Evolutionary conservation across 176 grass and related monocot species (phyloP), one percentile per base, ranked within the genome.

Genomic region (Oryza australiensis): DNA sequence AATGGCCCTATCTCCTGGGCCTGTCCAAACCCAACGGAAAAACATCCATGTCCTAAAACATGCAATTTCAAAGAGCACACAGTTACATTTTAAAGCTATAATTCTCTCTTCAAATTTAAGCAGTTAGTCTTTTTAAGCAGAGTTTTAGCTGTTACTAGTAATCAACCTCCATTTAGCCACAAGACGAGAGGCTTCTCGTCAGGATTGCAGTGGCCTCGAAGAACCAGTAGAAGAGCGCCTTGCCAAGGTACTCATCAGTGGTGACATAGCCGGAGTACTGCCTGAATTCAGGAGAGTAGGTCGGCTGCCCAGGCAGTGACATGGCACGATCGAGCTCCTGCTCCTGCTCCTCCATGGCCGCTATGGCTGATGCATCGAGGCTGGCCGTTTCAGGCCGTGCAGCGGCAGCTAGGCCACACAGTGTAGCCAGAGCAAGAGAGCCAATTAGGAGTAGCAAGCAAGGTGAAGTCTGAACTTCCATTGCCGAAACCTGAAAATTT

Each of bases 1-100:
- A 93, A 89, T 74, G 94, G 86, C 2, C 94, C 94, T 62, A 97
- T 85, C 76, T 97, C 94, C 59, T 93, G 91, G 3, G 88, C 74
- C 45, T 86, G 91, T 35, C 94, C 94, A 67, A 81, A 97, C 22
- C 89, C 94, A 75, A 93, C 46, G 0, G 94, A 97, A 73, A 91
- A 97, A 89, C 94, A 97, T 2, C 94, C 94, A 66, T 66, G 76
- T 32, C 85, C 87, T 86, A 38, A 26, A 70, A 62, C 46, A 26
- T 41, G 40, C 16, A 66, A 72, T 16, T 65, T 22, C 35, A 42
- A 9, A 43, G 29, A 63, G 22, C 5, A 28, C 55, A 59, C 15
- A 26, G 11, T 26, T 11, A 62, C 15, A 83, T 28, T n/a, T 37
- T 37, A 8, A 37, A 37, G 35, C 6, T 35, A 35, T 1, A 37